These are phyloP conservation scores for Voacanga thouarsii DNA, from an alignment of 257 asterid genomes.

Conservation along the genomic window DNA sequence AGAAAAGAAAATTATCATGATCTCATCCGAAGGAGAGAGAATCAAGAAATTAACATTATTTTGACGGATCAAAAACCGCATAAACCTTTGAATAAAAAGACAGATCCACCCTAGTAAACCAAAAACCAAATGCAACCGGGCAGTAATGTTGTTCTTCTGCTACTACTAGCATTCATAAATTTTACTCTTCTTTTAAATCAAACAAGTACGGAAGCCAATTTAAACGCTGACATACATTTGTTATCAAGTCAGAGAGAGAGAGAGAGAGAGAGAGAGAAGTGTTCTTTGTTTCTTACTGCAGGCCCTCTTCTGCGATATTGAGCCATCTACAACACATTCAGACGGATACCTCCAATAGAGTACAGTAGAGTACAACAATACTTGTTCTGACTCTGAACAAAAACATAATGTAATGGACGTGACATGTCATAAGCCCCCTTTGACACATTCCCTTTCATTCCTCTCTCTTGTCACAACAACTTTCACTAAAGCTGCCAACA, in stretches of 20 bases:
- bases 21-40: too few relatives aligned
- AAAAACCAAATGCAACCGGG: background rate
- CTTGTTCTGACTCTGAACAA: constrained; percentile 14
- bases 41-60: too few relatives aligned
- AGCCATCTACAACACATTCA: background rate
- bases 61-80: too few relatives aligned
- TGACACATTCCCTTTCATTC: constrained; percentile 18
- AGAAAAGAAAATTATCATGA: too few relatives aligned
- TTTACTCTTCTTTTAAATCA: constrained; percentile 15
- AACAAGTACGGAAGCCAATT: constrained; percentile 4
- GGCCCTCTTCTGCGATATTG: too few relatives aligned
- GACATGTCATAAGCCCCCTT: constrained; percentile 34
- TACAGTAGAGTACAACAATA: background rate
- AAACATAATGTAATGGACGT: constrained; percentile 20
- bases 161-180: background rate
- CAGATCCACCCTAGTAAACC: background rate
- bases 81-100: too few relatives aligned
- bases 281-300: too few relatives aligned
- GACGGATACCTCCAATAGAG: background rate
- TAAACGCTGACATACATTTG: constrained; percentile 10
- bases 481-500: constrained; percentile 17
- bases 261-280: too few relatives aligned
- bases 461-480: constrained; percentile 19
- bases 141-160: constrained; percentile 1
- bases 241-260: background rate